Evolutionary conservation across 306 rosid species (phyloP), one percentile per base, ranked within the genome.

Genomic region (Sindora glabra): DNA sequence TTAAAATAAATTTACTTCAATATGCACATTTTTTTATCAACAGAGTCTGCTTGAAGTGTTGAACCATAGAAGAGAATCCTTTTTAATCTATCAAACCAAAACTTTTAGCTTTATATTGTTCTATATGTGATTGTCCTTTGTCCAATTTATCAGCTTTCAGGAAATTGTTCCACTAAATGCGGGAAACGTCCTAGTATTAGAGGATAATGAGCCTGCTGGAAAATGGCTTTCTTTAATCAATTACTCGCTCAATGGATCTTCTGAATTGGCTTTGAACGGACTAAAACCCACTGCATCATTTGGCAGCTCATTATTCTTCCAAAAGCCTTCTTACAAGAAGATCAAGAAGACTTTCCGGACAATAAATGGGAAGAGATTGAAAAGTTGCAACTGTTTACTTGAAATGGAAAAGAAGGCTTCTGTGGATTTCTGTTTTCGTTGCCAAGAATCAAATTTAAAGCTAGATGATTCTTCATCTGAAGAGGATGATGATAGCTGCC

Each of bases 91-190:
- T n/a, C n/a, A n/a, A n/a, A n/a, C n/a, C 27, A 53, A 25, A 4
- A 4, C 2, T 48, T 17, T 4, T 42, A n/a, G n/a, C n/a, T 46
- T 27, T 61, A 29, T 48, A 30, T 21, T 55, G 18, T 54, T 60
- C 47, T 41, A 10, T 19, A 0, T 56, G 19, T 71, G 48, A 44
- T 26, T 0, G 21, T 5, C 37, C 27, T 32, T 39, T 17, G 61
- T 41, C n/a, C 14, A 19, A 48, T 12, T 45, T 10, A 38, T 68
- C 70, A 94, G 99, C 15, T 89, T 94, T 71, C 99, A 94, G 79
- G 99, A 94, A 78, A 94, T 86, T 72, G 99, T 94, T 45, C 99
- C 99, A 45, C 48, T 94, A 65, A 94, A 94, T 68, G 99, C 99
- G 8, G 99, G 99, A 68, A 94, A 94, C 64, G 97, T 94, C 25